Evolutionary conservation across 1,139 yeast genomes (phyloP).

Genomic region (Barnettozyma hawaiiensis): DNA sequence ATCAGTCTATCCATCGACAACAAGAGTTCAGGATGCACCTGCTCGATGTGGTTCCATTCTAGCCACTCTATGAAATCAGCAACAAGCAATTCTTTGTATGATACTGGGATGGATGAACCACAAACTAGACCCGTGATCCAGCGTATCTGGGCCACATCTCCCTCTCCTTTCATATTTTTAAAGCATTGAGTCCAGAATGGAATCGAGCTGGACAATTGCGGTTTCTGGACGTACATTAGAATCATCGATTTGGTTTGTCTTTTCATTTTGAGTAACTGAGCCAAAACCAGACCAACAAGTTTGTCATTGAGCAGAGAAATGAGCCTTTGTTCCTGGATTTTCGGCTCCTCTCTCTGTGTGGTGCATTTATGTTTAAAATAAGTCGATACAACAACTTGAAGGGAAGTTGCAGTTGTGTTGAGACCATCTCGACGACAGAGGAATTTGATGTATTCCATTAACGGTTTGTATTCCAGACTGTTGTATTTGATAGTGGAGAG

Average conservation of each 20-base stretch:
- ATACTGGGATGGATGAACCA: conserved; percentile 2
- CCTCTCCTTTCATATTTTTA: conserved; percentile 42
- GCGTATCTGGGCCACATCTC: conserved; percentile 30
- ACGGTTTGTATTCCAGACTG: conserved; percentile 18
- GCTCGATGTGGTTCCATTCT: conserved; percentile 1
- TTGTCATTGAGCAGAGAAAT: conserved; percentile 28
- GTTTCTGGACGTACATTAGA: conserved; percentile 26
- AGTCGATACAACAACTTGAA: conserved; percentile 24
- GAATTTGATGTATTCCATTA: conserved; percentile 20
- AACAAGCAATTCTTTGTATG: background rate
- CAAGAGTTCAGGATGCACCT: background rate
- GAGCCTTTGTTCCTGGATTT: conserved; percentile 24
- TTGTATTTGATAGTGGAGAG: conserved; percentile 14
- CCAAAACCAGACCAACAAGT: conserved; percentile 32
- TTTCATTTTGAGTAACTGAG: conserved; percentile 33
- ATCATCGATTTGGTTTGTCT: conserved; percentile 18
- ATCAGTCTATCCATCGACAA: conserved; percentile 2
- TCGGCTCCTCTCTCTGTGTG: conserved; percentile 16
- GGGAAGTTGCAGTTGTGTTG: conserved; percentile 21
- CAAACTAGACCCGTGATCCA: background rate
- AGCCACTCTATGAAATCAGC: conserved; percentile 3
- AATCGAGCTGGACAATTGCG: conserved; percentile 35
- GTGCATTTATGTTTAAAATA: conserved; percentile 19
- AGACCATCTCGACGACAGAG: conserved; percentile 19
- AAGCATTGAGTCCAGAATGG: conserved; percentile 54